Evolutionary conservation across 2,329 filamentous ascomycete genomes (phyloP).

Genomic region (Pseudogymnoascus sp.): DNA sequence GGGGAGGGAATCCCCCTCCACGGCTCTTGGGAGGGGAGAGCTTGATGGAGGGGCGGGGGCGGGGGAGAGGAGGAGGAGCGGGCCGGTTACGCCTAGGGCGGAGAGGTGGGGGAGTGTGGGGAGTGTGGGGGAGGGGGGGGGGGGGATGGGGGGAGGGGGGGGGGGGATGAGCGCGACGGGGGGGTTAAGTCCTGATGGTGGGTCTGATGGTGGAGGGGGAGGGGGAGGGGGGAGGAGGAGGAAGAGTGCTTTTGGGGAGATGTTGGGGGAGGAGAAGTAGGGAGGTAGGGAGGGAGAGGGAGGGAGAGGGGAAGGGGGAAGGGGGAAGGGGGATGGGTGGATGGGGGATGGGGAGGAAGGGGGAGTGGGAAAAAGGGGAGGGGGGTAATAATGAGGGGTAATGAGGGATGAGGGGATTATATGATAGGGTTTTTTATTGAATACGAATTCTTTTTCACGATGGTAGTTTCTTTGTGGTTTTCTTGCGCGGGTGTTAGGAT

Average conservation of each 20-base stretch:
- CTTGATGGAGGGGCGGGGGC: neutral
- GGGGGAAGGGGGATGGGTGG: too few relatives aligned
- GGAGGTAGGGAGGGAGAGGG: neutral
- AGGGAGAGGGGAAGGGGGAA: neutral
- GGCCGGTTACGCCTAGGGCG: neutral
- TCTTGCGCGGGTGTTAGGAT: too few relatives aligned
- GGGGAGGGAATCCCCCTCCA: neutral
- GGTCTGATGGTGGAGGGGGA: neutral
- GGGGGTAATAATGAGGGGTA: neutral
- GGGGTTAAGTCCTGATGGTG: neutral
- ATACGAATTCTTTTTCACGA: too few relatives aligned
- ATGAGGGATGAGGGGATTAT: too few relatives aligned
- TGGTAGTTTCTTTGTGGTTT: too few relatives aligned
- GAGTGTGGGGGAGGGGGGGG: neutral
- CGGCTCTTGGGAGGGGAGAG: neutral
- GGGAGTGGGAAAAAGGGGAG: too few relatives aligned
- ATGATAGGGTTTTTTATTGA: too few relatives aligned
- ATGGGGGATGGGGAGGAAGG: too few relatives aligned
- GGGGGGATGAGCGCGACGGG: neutral
- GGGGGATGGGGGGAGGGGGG: neutral
- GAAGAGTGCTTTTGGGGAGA: conserved; percentile 25
- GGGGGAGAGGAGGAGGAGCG: neutral
- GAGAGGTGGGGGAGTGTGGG: neutral
- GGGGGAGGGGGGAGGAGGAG: conserved; percentile 7
- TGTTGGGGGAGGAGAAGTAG: conserved; percentile 15